Conservation (phyloP, 2,329 filamentous ascomycete genomes). For the Rhynchosporium agropyri region DNA sequence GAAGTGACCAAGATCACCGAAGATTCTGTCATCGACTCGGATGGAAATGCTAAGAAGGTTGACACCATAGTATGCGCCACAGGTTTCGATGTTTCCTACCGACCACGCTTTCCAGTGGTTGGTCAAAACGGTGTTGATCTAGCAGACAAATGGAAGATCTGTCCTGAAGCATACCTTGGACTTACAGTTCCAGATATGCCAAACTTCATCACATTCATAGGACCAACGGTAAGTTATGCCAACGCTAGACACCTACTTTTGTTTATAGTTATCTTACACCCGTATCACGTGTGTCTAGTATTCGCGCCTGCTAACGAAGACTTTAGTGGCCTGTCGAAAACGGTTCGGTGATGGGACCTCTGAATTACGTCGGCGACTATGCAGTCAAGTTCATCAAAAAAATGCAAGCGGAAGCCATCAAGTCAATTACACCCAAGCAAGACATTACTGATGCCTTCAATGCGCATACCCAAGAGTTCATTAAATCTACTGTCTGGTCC, state of each 20-base stretch:
- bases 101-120: slow-evolving; percentile 37
- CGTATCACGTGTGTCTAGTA: too few species aligned
- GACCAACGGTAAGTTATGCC: slow-evolving; percentile 25
- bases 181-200: slow-evolving; percentile 36
- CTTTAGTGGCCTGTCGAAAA: slow-evolving; percentile 34
- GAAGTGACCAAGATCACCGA: slow-evolving; percentile 49
- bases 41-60: slow-evolving; percentile 41
- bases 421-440: slow-evolving; percentile 49
- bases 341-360: slow-evolving; percentile 34
- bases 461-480: slow-evolving; percentile 53
- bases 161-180: slow-evolving; percentile 37
- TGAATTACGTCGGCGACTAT: slow-evolving; percentile 31
- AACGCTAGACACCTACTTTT: too few species aligned
- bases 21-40: slow-evolving; percentile 48
- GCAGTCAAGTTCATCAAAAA: slow-evolving; percentile 38
- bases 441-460: slow-evolving; percentile 54
- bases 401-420: slow-evolving; percentile 52
- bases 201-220: slow-evolving; percentile 38
- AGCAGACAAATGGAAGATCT: slow-evolving; percentile 39
- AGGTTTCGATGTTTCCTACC: slow-evolving; percentile 42
- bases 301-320: too few species aligned
- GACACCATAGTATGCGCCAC: slow-evolving; percentile 46
- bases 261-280: too few species aligned
- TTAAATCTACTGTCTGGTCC: slow-evolving; percentile 56
- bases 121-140: slow-evolving; percentile 35